Conservation (phyloP, 805 yeast genomes). For the Monosporozyma yasuniensis region DNA sequence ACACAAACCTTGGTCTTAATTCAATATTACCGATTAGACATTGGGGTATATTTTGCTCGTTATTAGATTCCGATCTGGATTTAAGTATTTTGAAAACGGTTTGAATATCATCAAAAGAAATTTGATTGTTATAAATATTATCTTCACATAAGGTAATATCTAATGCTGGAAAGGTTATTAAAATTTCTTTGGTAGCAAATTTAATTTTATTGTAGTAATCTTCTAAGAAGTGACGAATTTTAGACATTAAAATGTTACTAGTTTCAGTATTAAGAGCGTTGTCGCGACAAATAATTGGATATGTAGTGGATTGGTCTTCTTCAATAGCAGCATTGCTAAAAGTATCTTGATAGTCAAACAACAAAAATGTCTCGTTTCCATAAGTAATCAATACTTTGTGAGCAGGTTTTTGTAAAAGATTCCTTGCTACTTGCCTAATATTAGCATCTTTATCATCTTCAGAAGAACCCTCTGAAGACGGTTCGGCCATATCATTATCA, state of each 20-base stretch:
- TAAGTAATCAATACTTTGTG: constrained; percentile 16
- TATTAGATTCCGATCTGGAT: constrained; percentile 18
- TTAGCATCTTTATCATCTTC: constrained; percentile 7
- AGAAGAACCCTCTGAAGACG: not conserved
- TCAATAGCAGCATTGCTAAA: constrained; percentile 1
- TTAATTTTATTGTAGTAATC: constrained; percentile 15
- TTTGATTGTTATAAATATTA: constrained; percentile 26
- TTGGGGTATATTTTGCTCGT: constrained; percentile 17
- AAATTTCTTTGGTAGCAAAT: constrained; percentile 24
- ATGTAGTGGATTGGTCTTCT: constrained; percentile 7
- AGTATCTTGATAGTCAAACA: constrained; percentile 16
- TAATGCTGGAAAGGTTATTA: constrained; percentile 21
- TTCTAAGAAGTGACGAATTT: constrained; percentile 21
- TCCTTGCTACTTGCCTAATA: constrained; percentile 16
- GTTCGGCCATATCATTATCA: constrained; percentile 1
- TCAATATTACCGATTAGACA: constrained; percentile 13
- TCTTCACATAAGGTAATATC: constrained; percentile 29
- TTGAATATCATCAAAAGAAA: constrained; percentile 25
- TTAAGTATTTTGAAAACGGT: constrained; percentile 25
- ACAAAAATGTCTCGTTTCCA: constrained; percentile 15
- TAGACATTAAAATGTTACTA: constrained; percentile 16
- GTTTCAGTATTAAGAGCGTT: constrained; percentile 9
- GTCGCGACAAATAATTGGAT: constrained; percentile 18
- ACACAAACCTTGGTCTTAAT: constrained; percentile 26
- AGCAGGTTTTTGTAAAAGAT: constrained; percentile 11